These are phyloP conservation scores for Isabelozyma heimii DNA, from an alignment of 805 yeast species.

Conservation along the genomic window DNA sequence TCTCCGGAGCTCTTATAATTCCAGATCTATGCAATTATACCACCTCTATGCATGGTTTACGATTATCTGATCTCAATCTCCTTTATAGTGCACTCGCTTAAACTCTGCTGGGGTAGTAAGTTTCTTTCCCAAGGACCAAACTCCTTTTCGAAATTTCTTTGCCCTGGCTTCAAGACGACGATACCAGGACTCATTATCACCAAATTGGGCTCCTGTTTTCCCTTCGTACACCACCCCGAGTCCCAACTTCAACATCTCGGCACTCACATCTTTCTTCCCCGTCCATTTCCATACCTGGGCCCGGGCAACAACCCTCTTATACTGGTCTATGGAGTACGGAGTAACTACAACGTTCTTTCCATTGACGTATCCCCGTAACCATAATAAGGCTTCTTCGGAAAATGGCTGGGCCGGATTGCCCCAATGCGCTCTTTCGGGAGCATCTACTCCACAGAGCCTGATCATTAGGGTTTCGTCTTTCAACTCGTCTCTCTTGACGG, in stretches of 20 bases:
- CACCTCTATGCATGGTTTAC: no score
- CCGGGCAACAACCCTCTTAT: constrained; percentile 81
- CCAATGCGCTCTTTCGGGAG: constrained; percentile 93
- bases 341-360: constrained; percentile 71
- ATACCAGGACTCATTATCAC: constrained; percentile 65
- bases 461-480: constrained; percentile 73
- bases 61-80: background rate
- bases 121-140: constrained; percentile 60
- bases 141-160: constrained; percentile 53
- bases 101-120: constrained; percentile 76
- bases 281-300: constrained; percentile 56
- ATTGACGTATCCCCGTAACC: constrained; percentile 66
- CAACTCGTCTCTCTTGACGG: constrained; percentile 45
- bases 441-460: constrained; percentile 90
- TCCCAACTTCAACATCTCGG: constrained; percentile 82
- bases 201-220: constrained; percentile 78
- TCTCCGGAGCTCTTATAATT: no score
- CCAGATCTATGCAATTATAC: no score
- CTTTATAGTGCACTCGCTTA: constrained; percentile 45
- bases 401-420: constrained; percentile 91
- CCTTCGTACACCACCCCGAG: constrained; percentile 88
- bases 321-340: constrained; percentile 84
- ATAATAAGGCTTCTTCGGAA: constrained; percentile 76
- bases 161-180: constrained; percentile 61
- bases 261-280: constrained; percentile 77